Base-by-base conservation (phyloP, 1,139 yeast genomes). In the Yamadazyma diospyri region DNA sequence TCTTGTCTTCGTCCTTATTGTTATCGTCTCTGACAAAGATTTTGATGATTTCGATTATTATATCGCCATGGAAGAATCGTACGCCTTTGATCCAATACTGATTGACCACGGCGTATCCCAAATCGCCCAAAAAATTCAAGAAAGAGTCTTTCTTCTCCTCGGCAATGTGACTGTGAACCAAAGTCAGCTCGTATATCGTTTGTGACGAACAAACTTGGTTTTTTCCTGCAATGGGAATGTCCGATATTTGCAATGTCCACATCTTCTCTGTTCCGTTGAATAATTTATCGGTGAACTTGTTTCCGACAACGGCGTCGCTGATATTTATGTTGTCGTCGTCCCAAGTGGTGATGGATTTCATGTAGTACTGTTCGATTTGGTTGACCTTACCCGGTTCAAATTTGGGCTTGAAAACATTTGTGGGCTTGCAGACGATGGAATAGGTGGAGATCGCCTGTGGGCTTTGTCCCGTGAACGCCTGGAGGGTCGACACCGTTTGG, bases 201-300 rank as follows among this genome's bases (percentile, higher is more conserved):
- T 87, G 96, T 7, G 70, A 72, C 25, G 62, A 58, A 72, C 79
- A 30, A 64, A 72, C 41, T 71, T 81, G 59, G 72, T 72, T 50
- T 76, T 75, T 84, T 6, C 96, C 96, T 4, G 94, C 95, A 21
- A 84, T 81, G 1, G 97, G 97, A 11, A 87, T 81, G 58, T 88
- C 97, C 6, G 79, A 66, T 15, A 83, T 69, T 43, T 78, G 83
- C 18, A 87, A 48, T 1, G 81, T 70, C 94, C 95, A 84, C 23
- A 46, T 52, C 37, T 52, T 46, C 57, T 66, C 39, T 47, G 54
- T 43, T 24, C 56, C 58, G 3, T 16, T 18, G 16, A 36, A 36
- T 14, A 36, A 29, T 15, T 36, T 36, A n/a, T n/a, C 13, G 16
- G 39, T 32, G 20, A 36, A 29, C 32, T 50, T 46, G 22, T 41